A percentile compares a stretch with the other conserved stretches of the same genome.
Conservation (phyloP, 2,329 filamentous ascomycete species). For the Cytospora piceicola region DNA sequence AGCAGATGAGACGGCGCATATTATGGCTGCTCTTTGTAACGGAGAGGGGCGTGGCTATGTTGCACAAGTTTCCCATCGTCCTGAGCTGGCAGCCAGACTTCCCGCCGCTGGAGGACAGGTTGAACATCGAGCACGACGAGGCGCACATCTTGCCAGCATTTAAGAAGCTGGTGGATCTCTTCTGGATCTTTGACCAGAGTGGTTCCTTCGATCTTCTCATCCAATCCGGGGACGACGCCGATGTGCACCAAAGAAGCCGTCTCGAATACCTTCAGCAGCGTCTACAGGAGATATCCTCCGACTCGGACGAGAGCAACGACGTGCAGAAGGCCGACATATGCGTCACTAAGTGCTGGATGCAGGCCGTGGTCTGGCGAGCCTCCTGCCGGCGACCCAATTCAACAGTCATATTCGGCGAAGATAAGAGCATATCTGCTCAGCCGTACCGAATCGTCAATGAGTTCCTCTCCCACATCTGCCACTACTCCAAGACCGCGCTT, state of each 20-base stretch:
- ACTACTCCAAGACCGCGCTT: slow-evolving; percentile 50
- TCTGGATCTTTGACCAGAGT: slow-evolving; percentile 55
- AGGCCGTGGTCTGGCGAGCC: slow-evolving; percentile 51
- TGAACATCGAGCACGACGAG: slow-evolving; percentile 43
- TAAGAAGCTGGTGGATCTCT: slow-evolving; percentile 52
- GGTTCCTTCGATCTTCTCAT: slow-evolving; percentile 52
- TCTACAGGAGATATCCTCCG: slow-evolving; percentile 45
- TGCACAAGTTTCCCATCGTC: slow-evolving; percentile 53
- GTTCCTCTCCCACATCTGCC: slow-evolving; percentile 48
- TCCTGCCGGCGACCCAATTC: slow-evolving; percentile 37
- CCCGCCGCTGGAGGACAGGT: slow-evolving; percentile 39
- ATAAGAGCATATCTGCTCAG: slow-evolving; percentile 39
- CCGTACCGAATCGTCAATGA: slow-evolving; percentile 52
- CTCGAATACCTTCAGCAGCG: slow-evolving; percentile 48
- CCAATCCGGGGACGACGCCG: slow-evolving; percentile 41
- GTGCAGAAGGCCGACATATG: slow-evolving; percentile 54
- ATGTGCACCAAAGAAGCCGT: slow-evolving; percentile 36
- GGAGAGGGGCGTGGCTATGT: slow-evolving; percentile 53
- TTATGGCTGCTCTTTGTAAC: slow-evolving; percentile 55
- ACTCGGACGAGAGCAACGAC: slow-evolving; percentile 48
- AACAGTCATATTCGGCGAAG: slow-evolving; percentile 20
- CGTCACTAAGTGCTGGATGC: slow-evolving; percentile 56
- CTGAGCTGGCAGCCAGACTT: slow-evolving; percentile 46
- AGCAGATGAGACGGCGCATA: slow-evolving; percentile 50
- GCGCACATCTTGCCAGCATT: slow-evolving; percentile 53